These are phyloP conservation scores for Castanospermum australe DNA, from an alignment of 306 rosid genomes.

Conservation along the genomic window DNA sequence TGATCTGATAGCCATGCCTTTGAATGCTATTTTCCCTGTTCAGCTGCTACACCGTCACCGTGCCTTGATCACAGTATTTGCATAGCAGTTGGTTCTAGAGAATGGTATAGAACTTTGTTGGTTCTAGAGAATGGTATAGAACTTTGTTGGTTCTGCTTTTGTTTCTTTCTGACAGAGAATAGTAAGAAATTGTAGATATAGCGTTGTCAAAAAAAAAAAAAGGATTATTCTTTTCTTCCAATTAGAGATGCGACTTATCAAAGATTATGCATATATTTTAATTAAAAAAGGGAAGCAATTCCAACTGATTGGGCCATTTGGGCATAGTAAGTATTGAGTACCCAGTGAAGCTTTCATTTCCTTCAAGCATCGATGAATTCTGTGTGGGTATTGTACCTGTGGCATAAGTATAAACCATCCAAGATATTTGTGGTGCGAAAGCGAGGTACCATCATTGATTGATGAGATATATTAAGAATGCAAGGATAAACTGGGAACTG, in stretches of 20 bases:
- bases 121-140: neutral
- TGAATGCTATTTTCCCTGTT: neutral
- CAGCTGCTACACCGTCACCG: neutral
- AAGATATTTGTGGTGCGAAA: neutral
- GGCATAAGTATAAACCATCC: neutral
- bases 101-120: neutral
- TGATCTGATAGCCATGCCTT: neutral
- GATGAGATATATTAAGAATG: neutral
- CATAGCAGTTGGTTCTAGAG: neutral
- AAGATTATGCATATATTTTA: slow-evolving; percentile 5
- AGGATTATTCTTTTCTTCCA: slow-evolving; percentile 56
- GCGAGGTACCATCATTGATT: neutral
- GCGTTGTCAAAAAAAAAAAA: neutral
- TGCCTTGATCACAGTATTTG: neutral
- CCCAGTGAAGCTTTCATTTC: slow-evolving; percentile 13
- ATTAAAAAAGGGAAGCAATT: neutral
- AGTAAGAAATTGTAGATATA: neutral
- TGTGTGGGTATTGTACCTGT: neutral
- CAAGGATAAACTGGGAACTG: neutral
- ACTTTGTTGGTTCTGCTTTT: neutral
- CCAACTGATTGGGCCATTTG: neutral
- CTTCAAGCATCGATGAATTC: slow-evolving; percentile 4
- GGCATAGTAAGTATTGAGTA: neutral
- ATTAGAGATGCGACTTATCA: slow-evolving; percentile 27
- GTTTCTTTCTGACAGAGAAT: neutral